Conservation (phyloP, 768 basidiomycete species). For the Boletus tylopilopsis region DNA sequence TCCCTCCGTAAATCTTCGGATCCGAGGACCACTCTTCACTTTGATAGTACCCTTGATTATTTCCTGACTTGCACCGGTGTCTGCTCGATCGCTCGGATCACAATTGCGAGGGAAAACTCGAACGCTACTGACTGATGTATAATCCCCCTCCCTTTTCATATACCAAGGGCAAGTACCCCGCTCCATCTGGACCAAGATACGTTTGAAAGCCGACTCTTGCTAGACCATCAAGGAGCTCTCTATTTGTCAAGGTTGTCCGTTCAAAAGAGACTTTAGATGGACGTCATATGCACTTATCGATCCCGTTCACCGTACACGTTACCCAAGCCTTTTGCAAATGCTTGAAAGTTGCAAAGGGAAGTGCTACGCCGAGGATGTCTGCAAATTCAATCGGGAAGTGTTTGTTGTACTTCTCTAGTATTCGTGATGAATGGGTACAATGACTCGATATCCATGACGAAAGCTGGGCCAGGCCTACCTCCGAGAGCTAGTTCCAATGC, state of each 20-base stretch:
- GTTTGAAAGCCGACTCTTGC: slow-evolving; percentile 35
- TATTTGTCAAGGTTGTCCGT: slow-evolving; percentile 13
- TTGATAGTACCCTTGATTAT: slow-evolving; percentile 51
- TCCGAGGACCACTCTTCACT: slow-evolving; percentile 37
- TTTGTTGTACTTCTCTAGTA: slow-evolving; percentile 25
- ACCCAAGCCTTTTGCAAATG: slow-evolving; percentile 5
- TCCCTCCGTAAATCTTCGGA: slow-evolving; percentile 25
- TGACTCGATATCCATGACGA: too few relatives aligned
- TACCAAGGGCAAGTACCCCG: slow-evolving; percentile 32
- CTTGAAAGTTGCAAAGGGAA: slow-evolving; percentile 22
- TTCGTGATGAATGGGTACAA: neutral
- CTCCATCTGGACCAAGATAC: slow-evolving; percentile 36
- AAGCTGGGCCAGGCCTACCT: slow-evolving; percentile 8
- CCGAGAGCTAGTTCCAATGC: slow-evolving; percentile 3
- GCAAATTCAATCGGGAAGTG: slow-evolving; percentile 24
- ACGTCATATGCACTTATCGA: slow-evolving; percentile 20
- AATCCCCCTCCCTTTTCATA: slow-evolving; percentile 34
- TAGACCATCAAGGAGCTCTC: slow-evolving; percentile 38
- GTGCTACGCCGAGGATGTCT: slow-evolving; percentile 19
- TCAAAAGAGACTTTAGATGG: neutral
- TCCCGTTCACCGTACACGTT: slow-evolving; percentile 10
- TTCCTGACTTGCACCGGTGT: slow-evolving; percentile 40
- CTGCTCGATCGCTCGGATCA: slow-evolving; percentile 11
- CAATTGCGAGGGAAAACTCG: neutral
- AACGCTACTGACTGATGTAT: slow-evolving; percentile 34